phyloP scores from a whole-genome alignment of 352 stramenopile genomes.

The Pythium oligandrum region DNA sequence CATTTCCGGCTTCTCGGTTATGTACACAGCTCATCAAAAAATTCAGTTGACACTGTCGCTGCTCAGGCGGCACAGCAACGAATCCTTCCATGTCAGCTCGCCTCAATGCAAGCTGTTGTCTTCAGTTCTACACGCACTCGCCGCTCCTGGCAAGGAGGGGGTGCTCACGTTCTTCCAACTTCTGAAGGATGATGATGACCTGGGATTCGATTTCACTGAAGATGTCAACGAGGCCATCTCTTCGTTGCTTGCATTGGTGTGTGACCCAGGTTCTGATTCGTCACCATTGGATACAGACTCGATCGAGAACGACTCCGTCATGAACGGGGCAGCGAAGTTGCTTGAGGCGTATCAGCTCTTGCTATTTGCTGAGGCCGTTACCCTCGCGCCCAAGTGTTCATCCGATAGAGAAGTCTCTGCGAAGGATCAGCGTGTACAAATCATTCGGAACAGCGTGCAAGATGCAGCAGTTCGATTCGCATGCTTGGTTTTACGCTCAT shows the following conservation, averaged over 20 bases:
- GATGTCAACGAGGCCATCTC: constrained; percentile 28
- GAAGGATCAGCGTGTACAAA: neutral
- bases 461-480: constrained; percentile 63
- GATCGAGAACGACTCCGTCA: constrained; percentile 12
- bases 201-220: constrained; percentile 4
- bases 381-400: constrained; percentile 45
- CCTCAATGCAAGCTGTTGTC: constrained; percentile 50
- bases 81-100: constrained; percentile 24
- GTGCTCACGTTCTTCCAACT: constrained; percentile 69
- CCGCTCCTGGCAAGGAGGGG: constrained; percentile 49
- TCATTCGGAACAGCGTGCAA: constrained; percentile 19
- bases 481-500: constrained; percentile 56
- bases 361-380: constrained; percentile 67
- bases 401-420: neutral
- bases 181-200: constrained; percentile 7
- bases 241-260: constrained; percentile 17
- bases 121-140: constrained; percentile 50
- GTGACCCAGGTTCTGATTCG: neutral
- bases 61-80: constrained; percentile 34
- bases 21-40: constrained; percentile 70
- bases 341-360: constrained; percentile 77
- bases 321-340: constrained; percentile 35
- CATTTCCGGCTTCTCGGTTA: constrained; percentile 47
- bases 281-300: neutral
- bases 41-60: constrained; percentile 62